phyloP scores from a whole-genome alignment of 805 yeast species.

The Wickerhamiella brachini region DNA sequence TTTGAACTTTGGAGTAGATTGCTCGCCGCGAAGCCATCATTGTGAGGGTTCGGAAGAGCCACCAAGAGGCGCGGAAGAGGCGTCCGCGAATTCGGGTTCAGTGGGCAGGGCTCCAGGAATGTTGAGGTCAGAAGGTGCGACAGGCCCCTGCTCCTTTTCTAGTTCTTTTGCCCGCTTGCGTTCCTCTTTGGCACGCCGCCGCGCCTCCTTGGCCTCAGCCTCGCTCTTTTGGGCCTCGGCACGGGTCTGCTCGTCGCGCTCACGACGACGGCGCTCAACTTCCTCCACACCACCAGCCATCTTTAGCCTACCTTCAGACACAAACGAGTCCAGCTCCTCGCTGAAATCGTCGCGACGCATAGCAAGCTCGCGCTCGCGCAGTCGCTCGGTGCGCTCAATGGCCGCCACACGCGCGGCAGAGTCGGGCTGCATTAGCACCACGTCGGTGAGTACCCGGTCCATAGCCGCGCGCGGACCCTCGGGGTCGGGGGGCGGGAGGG shows the following conservation, averaged over 20 bases:
- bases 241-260: slow-evolving; percentile 52
- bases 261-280: slow-evolving; percentile 51
- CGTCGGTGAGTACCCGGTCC: slow-evolving; percentile 48
- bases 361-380: slow-evolving; percentile 58
- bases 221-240: slow-evolving; percentile 27
- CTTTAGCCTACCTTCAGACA: slow-evolving; percentile 60
- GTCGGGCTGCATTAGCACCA: slow-evolving; percentile 64
- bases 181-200: slow-evolving; percentile 12
- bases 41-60: no score
- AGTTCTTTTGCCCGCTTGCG: neutral
- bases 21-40: no score
- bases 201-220: slow-evolving; percentile 15
- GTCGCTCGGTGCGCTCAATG: slow-evolving; percentile 69
- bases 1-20: no score
- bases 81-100: neutral
- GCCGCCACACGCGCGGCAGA: slow-evolving; percentile 82
- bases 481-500: slow-evolving; percentile 19
- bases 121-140: neutral
- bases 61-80: neutral
- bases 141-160: neutral
- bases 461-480: slow-evolving; percentile 29
- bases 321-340: slow-evolving; percentile 76
- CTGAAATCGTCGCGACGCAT: slow-evolving; percentile 54
- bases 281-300: slow-evolving; percentile 85
- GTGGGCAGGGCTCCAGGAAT: neutral